Conservation (phyloP, 768 basidiomycete species). For the Boletellus emodensis region DNA sequence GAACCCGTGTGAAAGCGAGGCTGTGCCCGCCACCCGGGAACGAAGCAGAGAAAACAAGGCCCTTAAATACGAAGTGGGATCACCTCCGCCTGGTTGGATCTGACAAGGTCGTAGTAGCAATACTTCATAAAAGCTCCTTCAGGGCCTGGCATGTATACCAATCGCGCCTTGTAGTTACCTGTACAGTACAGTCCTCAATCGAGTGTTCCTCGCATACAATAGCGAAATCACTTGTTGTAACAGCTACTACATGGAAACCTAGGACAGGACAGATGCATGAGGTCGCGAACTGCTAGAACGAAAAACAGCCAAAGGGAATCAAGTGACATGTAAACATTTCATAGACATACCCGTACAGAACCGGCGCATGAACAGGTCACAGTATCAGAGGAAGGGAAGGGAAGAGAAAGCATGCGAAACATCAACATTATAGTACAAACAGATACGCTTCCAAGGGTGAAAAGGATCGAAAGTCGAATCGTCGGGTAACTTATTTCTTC, state of each 20-base stretch:
- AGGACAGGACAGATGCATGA: constrained; percentile 16
- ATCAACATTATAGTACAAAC: constrained; percentile 31
- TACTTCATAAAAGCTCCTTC: neutral
- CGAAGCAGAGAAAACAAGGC: constrained; percentile 8
- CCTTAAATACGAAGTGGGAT: constrained; percentile 2
- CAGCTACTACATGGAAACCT: constrained; percentile 22
- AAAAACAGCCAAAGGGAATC: constrained; percentile 15
- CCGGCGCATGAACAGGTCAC: constrained; percentile 27
- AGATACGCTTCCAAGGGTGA: constrained; percentile 6
- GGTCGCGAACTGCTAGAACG: constrained; percentile 11
- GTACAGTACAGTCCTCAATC: neutral
- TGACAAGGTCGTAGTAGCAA: constrained; percentile 18
- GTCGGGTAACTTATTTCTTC: constrained; percentile 31
- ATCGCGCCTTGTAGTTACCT: neutral
- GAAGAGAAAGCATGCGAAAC: constrained; percentile 30
- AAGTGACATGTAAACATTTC: constrained; percentile 22
- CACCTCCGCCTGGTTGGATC: constrained; percentile 49
- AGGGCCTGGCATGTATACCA: neutral
- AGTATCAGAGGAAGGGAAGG: constrained; percentile 29
- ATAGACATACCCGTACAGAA: constrained; percentile 29
- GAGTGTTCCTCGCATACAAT: neutral
- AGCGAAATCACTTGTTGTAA: constrained; percentile 13
- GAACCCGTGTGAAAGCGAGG: constrained; percentile 11
- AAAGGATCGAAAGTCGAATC: constrained; percentile 2
- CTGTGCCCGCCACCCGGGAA: constrained; percentile 8